phyloP scores from a whole-genome alignment of 1,139 yeast species.

The Saccharomyces hybrid region DNA sequence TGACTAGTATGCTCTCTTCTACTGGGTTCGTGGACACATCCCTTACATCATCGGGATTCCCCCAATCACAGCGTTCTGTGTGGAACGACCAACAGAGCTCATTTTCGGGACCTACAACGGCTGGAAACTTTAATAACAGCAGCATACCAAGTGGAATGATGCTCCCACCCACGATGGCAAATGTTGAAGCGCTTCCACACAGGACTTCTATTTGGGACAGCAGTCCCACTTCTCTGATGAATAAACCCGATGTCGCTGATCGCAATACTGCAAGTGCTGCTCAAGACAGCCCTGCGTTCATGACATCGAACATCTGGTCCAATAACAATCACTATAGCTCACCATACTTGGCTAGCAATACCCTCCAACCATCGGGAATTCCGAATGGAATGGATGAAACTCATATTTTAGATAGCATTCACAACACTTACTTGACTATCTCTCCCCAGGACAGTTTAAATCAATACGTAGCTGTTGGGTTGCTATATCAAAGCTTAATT shows the following conservation, averaged over 20 bases:
- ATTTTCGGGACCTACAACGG: background rate
- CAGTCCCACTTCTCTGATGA: background rate
- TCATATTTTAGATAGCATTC: background rate
- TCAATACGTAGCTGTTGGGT: constrained; percentile 19
- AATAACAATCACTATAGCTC: background rate
- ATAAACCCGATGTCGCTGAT: background rate
- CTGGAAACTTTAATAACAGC: background rate
- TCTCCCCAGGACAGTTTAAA: constrained; percentile 1
- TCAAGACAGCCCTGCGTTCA: background rate
- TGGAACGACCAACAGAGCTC: constrained; percentile 15
- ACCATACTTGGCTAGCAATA: background rate
- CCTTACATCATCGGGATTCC: constrained; percentile 4
- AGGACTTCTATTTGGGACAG: constrained; percentile 26
- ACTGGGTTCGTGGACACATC: constrained; percentile 18
- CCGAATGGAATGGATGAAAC: background rate
- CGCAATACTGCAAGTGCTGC: background rate
- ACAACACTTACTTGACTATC: background rate
- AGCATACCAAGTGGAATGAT: background rate
- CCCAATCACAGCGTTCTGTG: constrained; percentile 8
- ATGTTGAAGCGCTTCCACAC: constrained; percentile 5
- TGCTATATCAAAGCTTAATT: constrained; percentile 18
- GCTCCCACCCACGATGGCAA: background rate
- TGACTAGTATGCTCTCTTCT: constrained; percentile 25
- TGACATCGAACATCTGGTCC: constrained; percentile 3
- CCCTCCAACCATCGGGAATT: background rate